Evolutionary conservation across 495 filamentous ascomycete species (phyloP), one percentile per base, ranked within the genome.

Genomic region (Annulohypoxylon stygium): DNA sequence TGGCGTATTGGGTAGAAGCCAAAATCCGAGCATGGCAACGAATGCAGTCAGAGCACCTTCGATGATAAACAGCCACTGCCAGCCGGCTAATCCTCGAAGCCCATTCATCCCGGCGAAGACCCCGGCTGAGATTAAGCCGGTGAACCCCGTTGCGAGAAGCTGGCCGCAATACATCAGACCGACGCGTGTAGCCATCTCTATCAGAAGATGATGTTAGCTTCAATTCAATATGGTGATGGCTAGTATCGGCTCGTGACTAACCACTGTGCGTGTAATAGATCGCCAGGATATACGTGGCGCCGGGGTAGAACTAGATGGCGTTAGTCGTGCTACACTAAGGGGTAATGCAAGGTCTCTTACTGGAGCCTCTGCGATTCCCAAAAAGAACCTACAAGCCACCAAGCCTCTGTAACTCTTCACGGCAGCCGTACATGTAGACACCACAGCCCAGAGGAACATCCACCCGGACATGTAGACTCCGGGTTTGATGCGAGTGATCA

Each of bases 181-280:
- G 14, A 77, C 58, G 3, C 75, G 62, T 50, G 69, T 45, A 7
- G 73, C 69, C 37, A 75, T 69, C 39, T 77, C 86, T 71, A 37
- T 47, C 7, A 41, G n/a, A 37, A 18, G 25, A 25, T 4, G 18
- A 34, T 14, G 65, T 61, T 33, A 61, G 43, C 4, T 43, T 23
- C 5, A 51, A 9, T 7, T 47, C 10, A 1, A 30, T 54, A 20
- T 39, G n/a, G 2, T 1, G 25, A 3, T 4, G 9, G 6, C 11
- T 12, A 58, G 2, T 14, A 10, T 6, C 4, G 12, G 39, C 8
- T 48, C 16, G 48, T 16, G 34, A 62, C 71, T 73, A 4, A 76
- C 73, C 86, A 55, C 84, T 81, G 36, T 83, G 76, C 6, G 84
- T 87, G 55, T 88, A 88, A 75, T 82, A 88, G 63, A 82, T 73